These are phyloP conservation scores for Drechslera avenae DNA, from an alignment of 2,329 filamentous ascomycete genomes.

Conservation along the genomic window DNA sequence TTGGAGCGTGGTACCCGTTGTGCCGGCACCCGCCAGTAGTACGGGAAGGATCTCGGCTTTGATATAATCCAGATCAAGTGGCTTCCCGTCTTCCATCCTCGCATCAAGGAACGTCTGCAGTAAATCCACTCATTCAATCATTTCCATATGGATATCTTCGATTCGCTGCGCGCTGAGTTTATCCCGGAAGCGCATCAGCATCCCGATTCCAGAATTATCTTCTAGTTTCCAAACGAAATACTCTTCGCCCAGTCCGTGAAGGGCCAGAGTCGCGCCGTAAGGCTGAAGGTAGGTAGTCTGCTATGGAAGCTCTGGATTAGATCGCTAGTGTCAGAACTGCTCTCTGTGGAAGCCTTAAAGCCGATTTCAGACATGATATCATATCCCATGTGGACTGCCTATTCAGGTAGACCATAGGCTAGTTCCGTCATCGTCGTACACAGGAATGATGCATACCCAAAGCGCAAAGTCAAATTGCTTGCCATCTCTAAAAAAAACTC, in stretches of 20 bases:
- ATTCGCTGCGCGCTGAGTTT: constrained; percentile 57
- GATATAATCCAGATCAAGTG: constrained; percentile 57
- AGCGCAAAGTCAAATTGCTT: constrained; percentile 60
- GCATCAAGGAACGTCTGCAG: constrained; percentile 58
- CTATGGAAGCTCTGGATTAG: constrained; percentile 62
- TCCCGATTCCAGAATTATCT: constrained; percentile 60
- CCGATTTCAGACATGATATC: constrained; percentile 63
- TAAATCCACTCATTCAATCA: constrained; percentile 56
- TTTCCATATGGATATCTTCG: constrained; percentile 55
- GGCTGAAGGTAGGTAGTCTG: constrained; percentile 57
- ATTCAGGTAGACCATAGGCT: background rate
- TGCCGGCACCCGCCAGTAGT: constrained; percentile 59
- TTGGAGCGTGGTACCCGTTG: constrained; percentile 58
- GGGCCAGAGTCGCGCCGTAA: constrained; percentile 59
- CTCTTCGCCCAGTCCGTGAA: constrained; percentile 61
- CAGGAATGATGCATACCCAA: constrained; percentile 44
- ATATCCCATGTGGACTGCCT: constrained; percentile 57
- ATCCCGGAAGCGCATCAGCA: constrained; percentile 63
- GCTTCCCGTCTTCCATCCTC: constrained; percentile 48
- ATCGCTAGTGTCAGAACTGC: constrained; percentile 58
- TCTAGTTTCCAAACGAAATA: constrained; percentile 61
- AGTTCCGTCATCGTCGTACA: background rate
- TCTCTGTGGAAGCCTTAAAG: constrained; percentile 60
- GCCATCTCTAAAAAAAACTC: constrained; percentile 57
- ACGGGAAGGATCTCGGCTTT: constrained; percentile 60